These are phyloP conservation scores for Rhizophora apiculata DNA, from an alignment of 345 rosid species.

Conservation along the genomic window DNA sequence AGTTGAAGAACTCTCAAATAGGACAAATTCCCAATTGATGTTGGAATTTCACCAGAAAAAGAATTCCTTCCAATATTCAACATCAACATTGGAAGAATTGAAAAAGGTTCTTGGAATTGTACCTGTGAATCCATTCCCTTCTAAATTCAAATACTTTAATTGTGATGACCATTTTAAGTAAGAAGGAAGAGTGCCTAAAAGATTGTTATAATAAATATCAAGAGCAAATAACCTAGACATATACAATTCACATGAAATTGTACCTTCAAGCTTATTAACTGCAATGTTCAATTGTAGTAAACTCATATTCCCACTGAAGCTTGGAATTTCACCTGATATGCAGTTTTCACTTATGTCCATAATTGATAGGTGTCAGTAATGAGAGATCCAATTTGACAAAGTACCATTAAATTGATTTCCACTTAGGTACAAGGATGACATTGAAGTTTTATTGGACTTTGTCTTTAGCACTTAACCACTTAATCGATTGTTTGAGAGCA, in stretches of 20 bases:
- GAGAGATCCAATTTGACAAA: not conserved
- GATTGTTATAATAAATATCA: slow-evolving; percentile 3
- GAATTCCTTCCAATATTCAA: not conserved
- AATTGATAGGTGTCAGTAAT: not conserved
- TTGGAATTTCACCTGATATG: no score
- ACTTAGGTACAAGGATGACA: no score
- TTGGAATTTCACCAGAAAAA: no score
- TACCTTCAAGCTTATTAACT: no score
- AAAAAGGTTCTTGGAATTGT: not conserved
- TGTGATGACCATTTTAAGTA: not conserved
- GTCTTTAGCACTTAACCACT: not conserved
- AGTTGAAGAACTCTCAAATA: not conserved
- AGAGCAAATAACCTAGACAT: not conserved
- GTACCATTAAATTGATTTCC: not conserved
- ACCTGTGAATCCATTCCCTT: slow-evolving; percentile 1
- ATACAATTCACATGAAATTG: no score
- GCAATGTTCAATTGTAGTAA: not conserved
- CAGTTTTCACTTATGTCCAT: not conserved
- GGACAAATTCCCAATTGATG: no score
- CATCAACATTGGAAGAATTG: not conserved
- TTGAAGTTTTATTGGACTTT: no score
- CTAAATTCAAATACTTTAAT: not conserved
- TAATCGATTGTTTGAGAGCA: slow-evolving; percentile 1
- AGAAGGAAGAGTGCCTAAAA: not conserved
- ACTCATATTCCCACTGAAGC: not conserved